These are phyloP conservation scores for Aphanomyces astaci DNA, from an alignment of 352 stramenopile genomes.

Conservation along the genomic window DNA sequence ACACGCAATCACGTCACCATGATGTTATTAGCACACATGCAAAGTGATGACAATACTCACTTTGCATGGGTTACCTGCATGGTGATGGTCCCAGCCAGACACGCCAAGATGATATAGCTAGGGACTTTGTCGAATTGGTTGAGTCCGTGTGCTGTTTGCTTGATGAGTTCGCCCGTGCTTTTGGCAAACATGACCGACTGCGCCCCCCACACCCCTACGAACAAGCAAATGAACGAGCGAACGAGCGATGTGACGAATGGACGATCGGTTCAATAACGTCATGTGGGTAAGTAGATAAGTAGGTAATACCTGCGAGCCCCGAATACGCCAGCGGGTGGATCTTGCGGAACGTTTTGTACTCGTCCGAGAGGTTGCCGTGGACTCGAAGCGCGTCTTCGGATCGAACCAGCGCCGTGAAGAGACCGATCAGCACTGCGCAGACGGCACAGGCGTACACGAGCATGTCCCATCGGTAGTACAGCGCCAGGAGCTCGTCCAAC, in stretches of 20 bases:
- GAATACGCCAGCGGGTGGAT: conserved; percentile 67
- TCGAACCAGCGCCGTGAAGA: conserved; percentile 36
- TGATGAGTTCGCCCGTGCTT: conserved; percentile 72
- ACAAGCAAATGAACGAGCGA: no score
- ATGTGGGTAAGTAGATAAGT: no score
- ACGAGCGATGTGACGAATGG: no score
- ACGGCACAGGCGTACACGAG: conserved; percentile 44
- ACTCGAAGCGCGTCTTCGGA: conserved; percentile 40
- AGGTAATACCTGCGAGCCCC: conserved; percentile 39
- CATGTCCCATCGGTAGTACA: conserved; percentile 63
- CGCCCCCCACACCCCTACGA: conserved; percentile 48
- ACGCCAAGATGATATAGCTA: conserved; percentile 72
- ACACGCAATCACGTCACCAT: neutral
- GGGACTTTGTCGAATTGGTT: conserved; percentile 62
- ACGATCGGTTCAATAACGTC: no score
- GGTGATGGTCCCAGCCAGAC: conserved; percentile 72
- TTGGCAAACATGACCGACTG: conserved; percentile 83
- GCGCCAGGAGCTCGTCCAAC: conserved; percentile 53
- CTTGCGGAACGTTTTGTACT: conserved; percentile 47
- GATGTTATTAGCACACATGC: no score
- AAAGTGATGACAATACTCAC: no score
- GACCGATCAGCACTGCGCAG: conserved; percentile 30
- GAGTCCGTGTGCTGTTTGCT: conserved; percentile 60
- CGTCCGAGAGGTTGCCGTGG: conserved; percentile 36
- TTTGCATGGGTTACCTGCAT: conserved; percentile 51